These are phyloP conservation scores for Karstenula rhodostoma DNA, from an alignment of 2,329 filamentous ascomycete species.

Conservation along the genomic window DNA sequence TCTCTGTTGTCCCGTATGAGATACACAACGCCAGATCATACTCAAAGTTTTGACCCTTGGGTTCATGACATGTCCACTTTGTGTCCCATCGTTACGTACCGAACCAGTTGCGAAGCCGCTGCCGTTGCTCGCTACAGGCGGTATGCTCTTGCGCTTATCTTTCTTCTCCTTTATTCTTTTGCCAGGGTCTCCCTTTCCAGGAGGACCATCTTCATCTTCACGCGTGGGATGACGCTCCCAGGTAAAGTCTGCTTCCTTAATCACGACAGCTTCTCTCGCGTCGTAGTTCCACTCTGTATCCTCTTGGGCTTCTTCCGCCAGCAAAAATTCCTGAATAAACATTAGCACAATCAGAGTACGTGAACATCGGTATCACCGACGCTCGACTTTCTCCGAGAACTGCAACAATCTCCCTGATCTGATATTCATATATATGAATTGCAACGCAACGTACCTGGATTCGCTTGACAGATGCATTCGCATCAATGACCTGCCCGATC, in stretches of 20 bases:
- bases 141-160: slow-evolving; percentile 50
- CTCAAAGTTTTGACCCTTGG: neutral
- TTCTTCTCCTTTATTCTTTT: slow-evolving; percentile 59
- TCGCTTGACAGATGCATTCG: slow-evolving; percentile 81
- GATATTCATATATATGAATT: neutral
- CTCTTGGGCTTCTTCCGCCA: slow-evolving; percentile 84
- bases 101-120: slow-evolving; percentile 58
- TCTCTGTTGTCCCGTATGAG: neutral
- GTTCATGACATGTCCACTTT: neutral
- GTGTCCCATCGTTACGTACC: slow-evolving; percentile 45
- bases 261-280: slow-evolving; percentile 67
- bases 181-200: slow-evolving; percentile 35
- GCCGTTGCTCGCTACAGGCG: slow-evolving; percentile 31
- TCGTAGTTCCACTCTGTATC: slow-evolving; percentile 66
- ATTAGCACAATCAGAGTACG: neutral
- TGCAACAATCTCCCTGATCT: neutral
- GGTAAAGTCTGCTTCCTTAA: slow-evolving; percentile 79
- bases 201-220: slow-evolving; percentile 45
- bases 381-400: neutral
- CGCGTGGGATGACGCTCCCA: slow-evolving; percentile 77
- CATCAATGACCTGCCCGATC: slow-evolving; percentile 88
- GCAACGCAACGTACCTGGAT: slow-evolving; percentile 64
- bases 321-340: slow-evolving; percentile 71
- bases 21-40: neutral
- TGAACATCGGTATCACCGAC: neutral